Percentiles rank a stretch among this genome's conserved stretches.
Conservation (phyloP, 495 filamentous ascomycete genomes). For the Aspergillus avenaceus region DNA sequence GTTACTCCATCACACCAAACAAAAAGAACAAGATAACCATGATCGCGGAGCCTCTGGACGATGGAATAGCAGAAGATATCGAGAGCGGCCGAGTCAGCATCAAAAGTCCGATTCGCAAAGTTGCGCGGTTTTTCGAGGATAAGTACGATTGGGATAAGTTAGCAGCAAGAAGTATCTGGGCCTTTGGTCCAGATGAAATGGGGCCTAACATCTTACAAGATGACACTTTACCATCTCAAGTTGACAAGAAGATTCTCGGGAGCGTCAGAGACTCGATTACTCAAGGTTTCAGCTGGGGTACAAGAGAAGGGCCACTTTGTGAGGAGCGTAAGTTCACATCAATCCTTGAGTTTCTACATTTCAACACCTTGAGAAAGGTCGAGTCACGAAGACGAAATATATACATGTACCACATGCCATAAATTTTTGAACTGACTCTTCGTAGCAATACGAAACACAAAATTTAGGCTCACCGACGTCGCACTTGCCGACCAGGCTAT, state of each 20-base stretch:
- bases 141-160: slow-evolving; percentile 97
- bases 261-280: slow-evolving; percentile 85
- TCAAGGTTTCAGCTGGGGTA: slow-evolving; percentile 95
- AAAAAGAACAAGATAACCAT: slow-evolving; percentile 99
- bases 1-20: slow-evolving; percentile 95
- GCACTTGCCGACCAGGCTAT: slow-evolving; percentile 84
- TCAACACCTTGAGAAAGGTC: no score
- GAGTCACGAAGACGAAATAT: not conserved
- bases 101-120: slow-evolving; percentile 87
- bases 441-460: slow-evolving; percentile 88
- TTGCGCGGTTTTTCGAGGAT: slow-evolving; percentile 95
- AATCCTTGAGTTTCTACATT: no score
- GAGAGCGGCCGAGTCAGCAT: slow-evolving; percentile 87
- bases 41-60: slow-evolving; percentile 91
- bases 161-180: slow-evolving; percentile 94
- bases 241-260: slow-evolving; percentile 86
- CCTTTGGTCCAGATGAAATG: slow-evolving; percentile 93
- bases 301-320: slow-evolving; percentile 91
- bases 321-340: slow-evolving; percentile 79
- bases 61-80: slow-evolving; percentile 93
- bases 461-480: slow-evolving; percentile 91
- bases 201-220: slow-evolving; percentile 96
- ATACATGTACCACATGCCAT: not conserved
- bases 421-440: slow-evolving; percentile 1
- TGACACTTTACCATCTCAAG: slow-evolving; percentile 83